These are phyloP conservation scores for Vitis rupestris DNA, from an alignment of 164 flowering plant species.

Conservation along the genomic window DNA sequence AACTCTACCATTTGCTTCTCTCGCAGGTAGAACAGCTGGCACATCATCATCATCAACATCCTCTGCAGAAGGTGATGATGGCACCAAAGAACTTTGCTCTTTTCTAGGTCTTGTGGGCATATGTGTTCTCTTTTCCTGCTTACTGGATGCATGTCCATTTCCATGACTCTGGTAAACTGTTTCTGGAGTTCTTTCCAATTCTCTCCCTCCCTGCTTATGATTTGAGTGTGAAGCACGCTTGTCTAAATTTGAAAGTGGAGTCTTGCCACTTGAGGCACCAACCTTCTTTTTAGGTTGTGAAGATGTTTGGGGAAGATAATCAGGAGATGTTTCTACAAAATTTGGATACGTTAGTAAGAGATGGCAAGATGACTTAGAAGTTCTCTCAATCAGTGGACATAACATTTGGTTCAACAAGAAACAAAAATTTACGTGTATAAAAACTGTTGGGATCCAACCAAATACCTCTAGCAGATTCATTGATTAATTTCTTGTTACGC, in stretches of 20 bases:
- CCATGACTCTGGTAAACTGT: constrained; percentile 4
- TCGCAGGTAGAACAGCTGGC: constrained; percentile 10
- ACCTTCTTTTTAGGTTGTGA: constrained; percentile 13
- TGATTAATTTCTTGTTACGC: neutral
- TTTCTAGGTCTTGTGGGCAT: constrained; percentile 17
- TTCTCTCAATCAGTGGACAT: no score
- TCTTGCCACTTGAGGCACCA: constrained; percentile 11
- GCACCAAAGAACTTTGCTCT: constrained; percentile 23
- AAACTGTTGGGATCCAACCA: no score
- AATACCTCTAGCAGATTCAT: no score
- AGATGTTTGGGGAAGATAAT: constrained; percentile 12
- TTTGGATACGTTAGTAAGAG: neutral
- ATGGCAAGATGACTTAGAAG: neutral
- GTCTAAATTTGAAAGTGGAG: constrained; percentile 1
- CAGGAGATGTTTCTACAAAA: constrained; percentile 27
- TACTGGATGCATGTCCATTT: constrained; percentile 18
- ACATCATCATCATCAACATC: constrained; percentile 27
- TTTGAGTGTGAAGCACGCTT: constrained; percentile 4
- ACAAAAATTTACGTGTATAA: no score
- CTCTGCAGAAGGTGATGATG: constrained; percentile 27
- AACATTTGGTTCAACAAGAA: no score
- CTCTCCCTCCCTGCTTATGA: constrained; percentile 11
- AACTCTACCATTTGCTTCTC: constrained; percentile 14
- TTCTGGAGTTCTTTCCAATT: constrained; percentile 1
- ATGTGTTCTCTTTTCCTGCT: constrained; percentile 10